phyloP scores from a whole-genome alignment of 169 alveolate genomes.

The Miamiensis avidus region DNA sequence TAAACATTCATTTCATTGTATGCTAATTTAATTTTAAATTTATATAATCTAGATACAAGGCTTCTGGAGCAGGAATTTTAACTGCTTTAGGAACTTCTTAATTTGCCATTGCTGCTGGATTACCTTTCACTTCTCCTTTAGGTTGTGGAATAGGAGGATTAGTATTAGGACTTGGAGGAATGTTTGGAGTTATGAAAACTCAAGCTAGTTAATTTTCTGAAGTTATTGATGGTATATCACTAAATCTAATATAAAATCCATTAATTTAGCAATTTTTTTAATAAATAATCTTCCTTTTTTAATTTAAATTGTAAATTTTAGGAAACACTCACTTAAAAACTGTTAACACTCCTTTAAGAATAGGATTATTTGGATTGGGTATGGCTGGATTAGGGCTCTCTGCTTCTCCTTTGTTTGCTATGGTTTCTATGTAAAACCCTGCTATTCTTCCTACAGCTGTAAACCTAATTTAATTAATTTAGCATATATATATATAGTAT shows the following conservation, averaged over 20 bases:
- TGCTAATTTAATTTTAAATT: no score
- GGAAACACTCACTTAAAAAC: neutral
- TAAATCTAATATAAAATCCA: no score
- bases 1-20: no score
- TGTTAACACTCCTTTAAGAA: conserved; percentile 6
- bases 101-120: conserved; percentile 16
- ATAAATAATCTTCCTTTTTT: no score
- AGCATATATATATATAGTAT: no score
- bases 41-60: neutral
- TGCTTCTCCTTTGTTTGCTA: neutral
- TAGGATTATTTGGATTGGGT: conserved; percentile 15
- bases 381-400: conserved; percentile 18
- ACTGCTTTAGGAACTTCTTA: conserved; percentile 16
- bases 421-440: conserved; percentile 4
- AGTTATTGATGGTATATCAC: neutral
- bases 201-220: neutral
- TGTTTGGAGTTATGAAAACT: conserved; percentile 1
- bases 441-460: conserved; percentile 10
- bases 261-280: neutral
- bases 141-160: conserved; percentile 11
- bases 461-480: no score
- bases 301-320: no score
- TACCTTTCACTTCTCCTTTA: conserved; percentile 11
- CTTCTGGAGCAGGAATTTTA: conserved; percentile 15
- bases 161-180: conserved; percentile 7